A percentile compares a stretch with the other conserved stretches of the same genome.
phyloP scores from a whole-genome alignment of 352 stramenopile genomes.

The Globisporangium nunn region DNA sequence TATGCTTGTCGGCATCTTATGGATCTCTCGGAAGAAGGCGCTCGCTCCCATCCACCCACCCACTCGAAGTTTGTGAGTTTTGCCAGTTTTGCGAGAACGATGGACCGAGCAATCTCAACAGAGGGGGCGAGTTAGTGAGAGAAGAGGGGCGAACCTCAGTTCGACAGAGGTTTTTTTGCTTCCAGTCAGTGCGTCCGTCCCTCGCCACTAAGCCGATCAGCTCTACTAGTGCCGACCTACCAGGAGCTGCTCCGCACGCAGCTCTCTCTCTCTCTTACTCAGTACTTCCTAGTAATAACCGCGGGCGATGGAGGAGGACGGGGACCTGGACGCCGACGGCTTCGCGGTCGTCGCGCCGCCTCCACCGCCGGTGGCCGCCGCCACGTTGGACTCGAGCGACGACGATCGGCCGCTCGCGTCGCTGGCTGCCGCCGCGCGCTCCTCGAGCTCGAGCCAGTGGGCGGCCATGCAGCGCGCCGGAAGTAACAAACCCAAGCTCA shows the following conservation, averaged over 20 bases:
- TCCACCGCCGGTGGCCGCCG: background rate
- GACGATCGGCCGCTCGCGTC: slow-evolving; percentile 8
- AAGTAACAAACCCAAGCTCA: background rate
- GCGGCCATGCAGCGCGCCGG: background rate
- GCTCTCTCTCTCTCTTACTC: too few species aligned
- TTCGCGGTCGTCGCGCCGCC: slow-evolving; percentile 6
- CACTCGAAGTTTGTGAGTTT: too few species aligned
- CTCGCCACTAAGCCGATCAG: background rate
- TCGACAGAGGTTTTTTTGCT: background rate
- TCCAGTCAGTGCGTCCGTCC: background rate
- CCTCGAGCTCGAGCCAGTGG: background rate
- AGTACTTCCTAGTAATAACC: too few species aligned
- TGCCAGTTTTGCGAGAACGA: too few species aligned
- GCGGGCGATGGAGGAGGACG: background rate
- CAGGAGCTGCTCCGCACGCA: background rate
- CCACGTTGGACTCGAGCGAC: slow-evolving; percentile 5
- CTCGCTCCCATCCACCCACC: too few species aligned
- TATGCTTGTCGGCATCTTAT: too few species aligned
- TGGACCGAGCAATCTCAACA: background rate
- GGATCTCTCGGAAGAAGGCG: too few species aligned
- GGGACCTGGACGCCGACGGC: slow-evolving; percentile 10
- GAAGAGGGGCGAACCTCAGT: background rate
- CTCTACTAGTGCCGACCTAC: background rate
- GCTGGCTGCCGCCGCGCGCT: background rate
- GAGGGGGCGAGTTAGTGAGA: background rate